Evolutionary conservation across 2,329 filamentous ascomycete genomes (phyloP).

Genomic region (Coniochaeta pulveracea): DNA sequence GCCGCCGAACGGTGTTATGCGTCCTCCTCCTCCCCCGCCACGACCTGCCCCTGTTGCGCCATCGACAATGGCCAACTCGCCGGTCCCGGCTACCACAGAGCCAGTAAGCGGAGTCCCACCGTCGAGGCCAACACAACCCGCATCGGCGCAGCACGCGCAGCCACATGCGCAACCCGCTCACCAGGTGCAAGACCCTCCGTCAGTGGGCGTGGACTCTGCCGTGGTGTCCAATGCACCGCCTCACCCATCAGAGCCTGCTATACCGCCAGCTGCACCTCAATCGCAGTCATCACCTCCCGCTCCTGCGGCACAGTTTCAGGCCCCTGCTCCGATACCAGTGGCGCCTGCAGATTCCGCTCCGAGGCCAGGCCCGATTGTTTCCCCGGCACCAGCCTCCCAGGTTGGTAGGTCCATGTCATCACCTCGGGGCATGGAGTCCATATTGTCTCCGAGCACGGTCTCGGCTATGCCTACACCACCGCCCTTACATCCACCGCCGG

Average conservation of each 20-base stretch:
- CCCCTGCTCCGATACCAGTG: no score
- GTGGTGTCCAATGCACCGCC: not conserved
- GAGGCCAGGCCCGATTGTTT: no score
- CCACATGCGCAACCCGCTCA: constrained; percentile 3
- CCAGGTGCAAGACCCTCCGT: no score
- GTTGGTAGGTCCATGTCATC: constrained; percentile 12
- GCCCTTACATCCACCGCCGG: constrained; percentile 1
- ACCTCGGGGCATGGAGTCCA: constrained; percentile 18
- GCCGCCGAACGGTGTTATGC: constrained; percentile 51
- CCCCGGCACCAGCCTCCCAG: constrained; percentile 2
- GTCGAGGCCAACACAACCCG: constrained; percentile 6
- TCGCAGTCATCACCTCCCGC: not conserved
- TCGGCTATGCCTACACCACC: constrained; percentile 8
- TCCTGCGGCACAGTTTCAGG: no score
- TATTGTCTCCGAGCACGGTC: constrained; percentile 12
- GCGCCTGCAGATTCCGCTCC: constrained; percentile 4
- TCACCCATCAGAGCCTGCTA: constrained; percentile 5
- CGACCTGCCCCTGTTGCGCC: constrained; percentile 16
- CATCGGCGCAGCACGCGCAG: constrained; percentile 8
- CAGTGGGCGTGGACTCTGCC: no score
- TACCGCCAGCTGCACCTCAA: not conserved
- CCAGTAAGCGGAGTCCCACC: constrained; percentile 9
- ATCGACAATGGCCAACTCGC: constrained; percentile 11
- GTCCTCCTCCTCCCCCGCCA: constrained; percentile 31
- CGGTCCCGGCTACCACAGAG: constrained; percentile 12